Evolutionary conservation across 2,329 filamentous ascomycete species (phyloP), one percentile per base, ranked within the genome.

Genomic region (Ascochyta viciae-villosae): DNA sequence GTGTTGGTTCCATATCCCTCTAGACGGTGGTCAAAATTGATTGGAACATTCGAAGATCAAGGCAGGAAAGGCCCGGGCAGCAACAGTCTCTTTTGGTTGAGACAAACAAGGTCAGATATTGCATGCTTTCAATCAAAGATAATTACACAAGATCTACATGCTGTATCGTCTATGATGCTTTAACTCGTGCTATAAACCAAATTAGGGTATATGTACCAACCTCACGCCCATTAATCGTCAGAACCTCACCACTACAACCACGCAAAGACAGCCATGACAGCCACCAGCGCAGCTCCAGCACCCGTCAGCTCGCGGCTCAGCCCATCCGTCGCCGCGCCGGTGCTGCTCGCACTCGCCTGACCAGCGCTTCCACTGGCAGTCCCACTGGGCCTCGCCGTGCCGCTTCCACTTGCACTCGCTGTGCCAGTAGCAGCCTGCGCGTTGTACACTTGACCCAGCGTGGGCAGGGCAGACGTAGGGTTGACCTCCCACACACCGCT

Each of bases 401-500:
- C 58, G 9, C 41, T 48, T 9, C 44, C 24, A 10, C 53, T 54
- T 2, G 57, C 52, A 13, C 53, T 52, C 1, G 59, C 52, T 4
- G 44, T 46, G 6, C 37, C 46, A 10, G 63, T 55, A 9, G 62
- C 37, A 12, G 13, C 46, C 10, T 51, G 35, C 9, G 44, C 41
- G 23, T 70, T 59, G 50, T 68, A 70, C 13, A 63, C 68, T 60
- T 75, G 72, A 12, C 88, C 90, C 7, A 95, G 64, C 2, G 85
- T 87, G 0, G 92, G 92, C 23, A 96, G 81, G 12, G 83, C 75
- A 3, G 88, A 86, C 61, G 87, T 85, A 15, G 89, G 88, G 64
- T 91, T 78, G 3, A 96, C 85, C 19, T 86, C 80, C 92, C 92
- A 96, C 29, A 85, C 85, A 24, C 83, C 85, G 1, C 81, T 68